Percentiles rank a stretch among this genome's conserved stretches.
phyloP scores from a whole-genome alignment of 768 basidiomycete genomes.

The Cyathus striatus region DNA sequence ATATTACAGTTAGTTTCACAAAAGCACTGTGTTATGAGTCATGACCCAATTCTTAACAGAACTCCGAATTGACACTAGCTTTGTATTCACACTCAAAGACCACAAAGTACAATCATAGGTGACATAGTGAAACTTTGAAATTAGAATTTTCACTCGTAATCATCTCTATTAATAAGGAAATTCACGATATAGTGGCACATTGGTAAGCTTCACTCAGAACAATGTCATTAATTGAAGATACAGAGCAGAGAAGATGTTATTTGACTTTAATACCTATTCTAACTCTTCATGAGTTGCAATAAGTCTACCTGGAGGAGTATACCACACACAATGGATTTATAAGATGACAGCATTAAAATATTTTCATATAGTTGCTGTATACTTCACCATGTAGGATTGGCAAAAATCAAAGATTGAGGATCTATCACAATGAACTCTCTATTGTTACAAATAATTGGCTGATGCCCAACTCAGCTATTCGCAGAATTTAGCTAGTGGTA shows the following conservation, averaged over 20 bases:
- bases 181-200: slow-evolving; percentile 12
- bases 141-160: too few relatives aligned
- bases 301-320: slow-evolving; percentile 22
- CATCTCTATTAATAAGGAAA: too few relatives aligned
- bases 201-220: slow-evolving; percentile 17
- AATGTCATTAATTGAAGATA: slow-evolving; percentile 17
- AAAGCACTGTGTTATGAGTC: too few relatives aligned
- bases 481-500: slow-evolving; percentile 13
- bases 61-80: too few relatives aligned
- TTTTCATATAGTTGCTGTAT: slow-evolving; percentile 31
- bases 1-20: too few relatives aligned
- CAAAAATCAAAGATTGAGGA: slow-evolving; percentile 57
- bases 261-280: slow-evolving; percentile 16
- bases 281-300: slow-evolving; percentile 12
- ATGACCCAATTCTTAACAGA: too few relatives aligned
- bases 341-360: slow-evolving; percentile 14
- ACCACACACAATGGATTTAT: slow-evolving; percentile 16
- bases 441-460: slow-evolving; percentile 48
- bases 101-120: too few relatives aligned
- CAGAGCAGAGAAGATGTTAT: slow-evolving; percentile 7
- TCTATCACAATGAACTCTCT: slow-evolving; percentile 56
- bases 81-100: too few relatives aligned
- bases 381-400: slow-evolving; percentile 41
- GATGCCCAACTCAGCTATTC: slow-evolving; percentile 46
- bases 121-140: too few relatives aligned